Evolutionary conservation across 805 yeast genomes (phyloP), one percentile per base, ranked within the genome.

Genomic region (Komagataella pastoris): DNA sequence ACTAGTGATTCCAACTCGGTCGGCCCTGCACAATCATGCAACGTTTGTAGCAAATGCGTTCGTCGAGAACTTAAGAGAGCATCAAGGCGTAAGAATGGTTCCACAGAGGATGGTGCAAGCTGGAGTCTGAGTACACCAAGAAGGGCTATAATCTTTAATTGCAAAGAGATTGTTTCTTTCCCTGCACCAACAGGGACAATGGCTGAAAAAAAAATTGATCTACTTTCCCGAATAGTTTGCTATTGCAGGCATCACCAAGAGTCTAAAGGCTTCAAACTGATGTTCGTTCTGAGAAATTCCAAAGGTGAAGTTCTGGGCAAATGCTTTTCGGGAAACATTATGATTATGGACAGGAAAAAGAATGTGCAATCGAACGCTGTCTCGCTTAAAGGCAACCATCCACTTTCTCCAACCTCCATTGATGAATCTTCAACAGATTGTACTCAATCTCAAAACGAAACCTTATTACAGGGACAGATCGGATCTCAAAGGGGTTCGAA

Each of bases 161-260:
- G 95, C 67, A 85, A 88, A 60, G 97, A 91, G 66, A 76, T 93
- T 21, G 76, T 88, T 46, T 79, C 88, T 12, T 77, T 85, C 59
- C 86, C 87, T 6, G 72, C 83, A 24, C 81, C 84, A 30, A 70
- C 72, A 24, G 66, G 64, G 3, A 50, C 52, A 8, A 61, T 57
- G 62, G 58, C 54, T 47, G 62, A 53, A 14, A 74, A 73, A 56
- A 62, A 71, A 2, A 61, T 79, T 45, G 81, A 78, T 47, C 60
- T 79, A 40, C 66, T 76, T 44, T 78, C 96, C 21, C 79, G 99
- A 66, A 80, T 93, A 46, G 91, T 91, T 7, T 91, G 99, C 66
- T 91, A 93, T 65, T 93, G 98, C 68, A 80, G 98, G 57, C 99
- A 93, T 66, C 99, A 93, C 66, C 80, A 81, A 57, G 96, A 90